Percentiles rank a stretch among this genome's conserved stretches.
phyloP scores from a whole-genome alignment of 257 asterid genomes.

The Ehretia macrophylla region DNA sequence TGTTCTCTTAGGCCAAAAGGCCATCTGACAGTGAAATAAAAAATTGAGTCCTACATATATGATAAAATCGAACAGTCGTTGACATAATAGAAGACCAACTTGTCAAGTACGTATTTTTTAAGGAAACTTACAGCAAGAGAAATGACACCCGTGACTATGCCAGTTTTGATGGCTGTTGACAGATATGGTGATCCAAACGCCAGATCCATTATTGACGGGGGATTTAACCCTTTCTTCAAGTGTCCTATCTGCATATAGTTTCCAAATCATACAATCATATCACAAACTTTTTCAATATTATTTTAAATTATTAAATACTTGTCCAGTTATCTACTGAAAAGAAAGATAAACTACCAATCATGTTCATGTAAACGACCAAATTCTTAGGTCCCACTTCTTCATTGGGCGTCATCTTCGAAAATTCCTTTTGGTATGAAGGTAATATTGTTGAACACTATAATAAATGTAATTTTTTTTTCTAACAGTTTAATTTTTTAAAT shows the following conservation, averaged over 20 bases:
- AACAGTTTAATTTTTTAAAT: too few relatives aligned
- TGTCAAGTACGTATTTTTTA: too few relatives aligned
- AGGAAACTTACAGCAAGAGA: conserved; percentile 72
- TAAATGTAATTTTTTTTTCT: too few relatives aligned
- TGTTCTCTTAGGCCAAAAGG: too few relatives aligned
- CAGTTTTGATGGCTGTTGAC: conserved; percentile 64
- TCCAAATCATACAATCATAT: conserved; percentile 2
- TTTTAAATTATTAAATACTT: too few relatives aligned
- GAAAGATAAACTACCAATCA: not conserved
- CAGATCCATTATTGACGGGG: conserved; percentile 74
- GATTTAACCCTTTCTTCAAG: conserved; percentile 90
- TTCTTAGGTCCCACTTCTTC: not conserved
- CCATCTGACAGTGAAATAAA: too few relatives aligned
- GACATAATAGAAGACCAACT: too few relatives aligned
- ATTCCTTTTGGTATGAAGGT: not conserved
- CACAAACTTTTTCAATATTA: not conserved
- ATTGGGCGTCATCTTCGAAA: not conserved
- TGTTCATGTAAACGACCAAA: not conserved
- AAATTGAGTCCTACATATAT: too few relatives aligned
- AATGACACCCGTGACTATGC: conserved; percentile 82
- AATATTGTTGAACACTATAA: not conserved
- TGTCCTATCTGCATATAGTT: conserved; percentile 76
- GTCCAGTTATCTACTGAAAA: not conserved
- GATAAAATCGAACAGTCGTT: too few relatives aligned
- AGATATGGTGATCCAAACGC: conserved; percentile 65